phyloP scores from a whole-genome alignment of 495 filamentous ascomycete genomes.

The Xylaria castorea region DNA sequence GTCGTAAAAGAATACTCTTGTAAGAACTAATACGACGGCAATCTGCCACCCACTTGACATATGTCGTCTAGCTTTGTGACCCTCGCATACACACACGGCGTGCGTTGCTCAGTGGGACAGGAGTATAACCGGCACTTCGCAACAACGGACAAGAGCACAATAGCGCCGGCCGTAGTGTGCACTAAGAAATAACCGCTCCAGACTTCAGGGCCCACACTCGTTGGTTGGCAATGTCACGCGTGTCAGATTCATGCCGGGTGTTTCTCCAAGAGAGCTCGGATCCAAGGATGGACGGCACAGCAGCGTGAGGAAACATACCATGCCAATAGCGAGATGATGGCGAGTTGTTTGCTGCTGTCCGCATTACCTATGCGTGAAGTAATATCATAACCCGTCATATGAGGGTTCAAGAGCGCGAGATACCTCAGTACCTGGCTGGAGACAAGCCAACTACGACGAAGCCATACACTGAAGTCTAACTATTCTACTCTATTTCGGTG shows the following conservation, averaged over 20 bases:
- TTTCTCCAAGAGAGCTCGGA: constrained; percentile 8
- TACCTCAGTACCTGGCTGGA: neutral
- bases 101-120: neutral
- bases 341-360: neutral
- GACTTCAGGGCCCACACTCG: neutral
- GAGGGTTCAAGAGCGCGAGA: neutral
- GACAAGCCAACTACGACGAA: neutral
- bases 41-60: neutral
- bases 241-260: constrained; percentile 2
- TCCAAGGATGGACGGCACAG: neutral
- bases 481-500: neutral
- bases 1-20: neutral
- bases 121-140: neutral
- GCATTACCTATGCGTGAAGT: neutral
- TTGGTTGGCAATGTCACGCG: neutral
- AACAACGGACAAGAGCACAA: neutral
- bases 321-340: neutral
- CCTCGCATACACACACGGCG: neutral
- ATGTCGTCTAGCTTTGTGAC: neutral
- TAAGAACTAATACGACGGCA: neutral
- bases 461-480: neutral
- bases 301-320: neutral
- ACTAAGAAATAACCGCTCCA: neutral
- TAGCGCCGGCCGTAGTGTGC: neutral
- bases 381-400: constrained; percentile 4